These are phyloP conservation scores for Asterella californica DNA, from an alignment of 225 moss, liverwort and hornwort genomes.

Conservation along the genomic window DNA sequence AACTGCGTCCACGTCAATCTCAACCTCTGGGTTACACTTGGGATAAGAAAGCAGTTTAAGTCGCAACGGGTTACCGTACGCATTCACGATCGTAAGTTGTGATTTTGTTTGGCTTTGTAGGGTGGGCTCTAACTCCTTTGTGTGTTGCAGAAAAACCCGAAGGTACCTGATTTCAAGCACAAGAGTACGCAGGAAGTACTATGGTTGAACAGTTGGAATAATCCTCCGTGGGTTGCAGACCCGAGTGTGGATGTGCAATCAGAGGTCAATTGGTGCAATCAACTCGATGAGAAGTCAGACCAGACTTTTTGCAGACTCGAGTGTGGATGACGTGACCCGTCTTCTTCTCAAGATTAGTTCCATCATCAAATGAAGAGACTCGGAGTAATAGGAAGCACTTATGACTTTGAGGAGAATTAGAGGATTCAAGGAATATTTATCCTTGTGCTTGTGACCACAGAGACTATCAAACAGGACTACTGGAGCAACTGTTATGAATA, in stretches of 20 bases:
- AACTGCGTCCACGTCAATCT: background rate
- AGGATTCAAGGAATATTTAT: too few species aligned
- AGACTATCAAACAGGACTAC: conserved; percentile 77
- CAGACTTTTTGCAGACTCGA: too few species aligned
- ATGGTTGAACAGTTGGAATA: conserved; percentile 69
- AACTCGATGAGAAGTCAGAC: too few species aligned
- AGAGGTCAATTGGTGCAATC: too few species aligned
- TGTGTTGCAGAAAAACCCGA: conserved; percentile 69
- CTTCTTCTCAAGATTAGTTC: conserved; percentile 71
- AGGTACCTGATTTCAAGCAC: conserved; percentile 85
- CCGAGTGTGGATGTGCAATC: too few species aligned
- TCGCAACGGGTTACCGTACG: too few species aligned
- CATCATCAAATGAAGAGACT: background rate
- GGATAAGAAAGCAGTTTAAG: too few species aligned
- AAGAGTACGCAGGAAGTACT: conserved; percentile 85
- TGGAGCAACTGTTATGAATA: conserved; percentile 80
- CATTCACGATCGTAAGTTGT: background rate
- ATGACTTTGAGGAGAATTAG: too few species aligned
- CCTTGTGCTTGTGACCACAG: conserved; percentile 28
- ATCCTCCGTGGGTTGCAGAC: conserved; percentile 78
- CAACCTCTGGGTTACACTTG: too few species aligned
- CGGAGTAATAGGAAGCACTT: too few species aligned
- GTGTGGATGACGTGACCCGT: conserved; percentile 69
- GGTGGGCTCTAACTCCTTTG: too few species aligned
- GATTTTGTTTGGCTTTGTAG: too few species aligned